These are phyloP conservation scores for Furcasterigmium sp. DNA, from an alignment of 2,329 filamentous ascomycete species.

Conservation along the genomic window DNA sequence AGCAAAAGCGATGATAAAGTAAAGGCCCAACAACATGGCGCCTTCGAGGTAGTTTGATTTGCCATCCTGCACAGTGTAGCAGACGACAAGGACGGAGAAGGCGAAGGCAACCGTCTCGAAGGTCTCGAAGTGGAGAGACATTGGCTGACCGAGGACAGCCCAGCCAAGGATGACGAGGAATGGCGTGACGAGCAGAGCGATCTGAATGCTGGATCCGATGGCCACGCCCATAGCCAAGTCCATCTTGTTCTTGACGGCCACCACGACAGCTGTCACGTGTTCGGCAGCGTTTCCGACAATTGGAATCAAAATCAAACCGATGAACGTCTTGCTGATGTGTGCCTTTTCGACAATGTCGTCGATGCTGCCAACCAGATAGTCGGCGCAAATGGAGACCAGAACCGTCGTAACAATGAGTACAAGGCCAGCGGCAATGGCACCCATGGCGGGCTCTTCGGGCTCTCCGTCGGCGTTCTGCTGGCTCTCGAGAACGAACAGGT, in stretches of 20 bases:
- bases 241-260: conserved; percentile 74
- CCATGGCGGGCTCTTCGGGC: conserved; percentile 47
- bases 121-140: conserved; percentile 77
- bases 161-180: conserved; percentile 76
- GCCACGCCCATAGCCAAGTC: conserved; percentile 71
- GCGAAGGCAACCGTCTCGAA: conserved; percentile 77
- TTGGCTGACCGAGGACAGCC: conserved; percentile 64
- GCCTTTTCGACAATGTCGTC: conserved; percentile 64
- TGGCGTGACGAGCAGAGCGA: conserved; percentile 75
- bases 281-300: conserved; percentile 79
- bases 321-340: conserved; percentile 74
- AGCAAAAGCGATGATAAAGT: conserved; percentile 55
- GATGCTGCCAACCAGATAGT: conserved; percentile 73
- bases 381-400: conserved; percentile 67
- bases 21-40: conserved; percentile 57
- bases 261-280: conserved; percentile 76
- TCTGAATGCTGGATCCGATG: conserved; percentile 78
- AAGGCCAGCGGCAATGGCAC: conserved; percentile 56
- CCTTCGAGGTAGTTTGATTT: conserved; percentile 82
- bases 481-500: conserved; percentile 60
- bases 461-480: conserved; percentile 23
- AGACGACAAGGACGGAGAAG: conserved; percentile 69
- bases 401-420: conserved; percentile 67
- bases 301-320: conserved; percentile 72
- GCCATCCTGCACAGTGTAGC: conserved; percentile 73